These are phyloP conservation scores for Laguncularia racemosa DNA, from an alignment of 345 rosid species.

Conservation along the genomic window DNA sequence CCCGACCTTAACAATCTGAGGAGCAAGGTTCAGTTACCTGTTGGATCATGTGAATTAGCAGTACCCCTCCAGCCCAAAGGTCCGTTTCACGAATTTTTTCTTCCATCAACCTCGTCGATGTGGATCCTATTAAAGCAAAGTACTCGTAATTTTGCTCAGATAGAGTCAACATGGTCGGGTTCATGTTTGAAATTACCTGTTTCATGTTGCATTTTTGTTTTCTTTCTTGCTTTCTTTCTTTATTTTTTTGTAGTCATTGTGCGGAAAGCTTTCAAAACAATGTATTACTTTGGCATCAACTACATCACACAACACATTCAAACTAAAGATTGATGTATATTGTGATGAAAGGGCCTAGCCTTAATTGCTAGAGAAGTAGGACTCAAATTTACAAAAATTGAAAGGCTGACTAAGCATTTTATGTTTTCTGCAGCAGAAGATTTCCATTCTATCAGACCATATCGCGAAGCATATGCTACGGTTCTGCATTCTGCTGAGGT, in stretches of 20 bases:
- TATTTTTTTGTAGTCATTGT: too few species aligned
- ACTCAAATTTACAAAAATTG: too few species aligned
- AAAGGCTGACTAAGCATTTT: background rate
- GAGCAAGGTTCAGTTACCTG: constrained; percentile 11
- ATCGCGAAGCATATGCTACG: constrained; percentile 40
- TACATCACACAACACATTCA: too few species aligned
- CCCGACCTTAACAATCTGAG: constrained; percentile 5
- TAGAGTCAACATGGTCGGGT: too few species aligned
- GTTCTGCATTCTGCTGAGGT: constrained; percentile 36
- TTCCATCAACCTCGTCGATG: too few species aligned
- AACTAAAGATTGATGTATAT: too few species aligned
- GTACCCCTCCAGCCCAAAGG: constrained; percentile 8
- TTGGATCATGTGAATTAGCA: constrained; percentile 17
- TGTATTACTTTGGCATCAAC: too few species aligned
- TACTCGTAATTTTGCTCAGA: constrained; percentile 1
- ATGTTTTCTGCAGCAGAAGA: constrained; percentile 10
- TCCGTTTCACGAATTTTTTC: background rate
- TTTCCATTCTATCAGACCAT: constrained; percentile 17
- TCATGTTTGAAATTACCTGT: background rate
- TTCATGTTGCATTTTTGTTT: too few species aligned
- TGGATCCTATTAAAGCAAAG: background rate
- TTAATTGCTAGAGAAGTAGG: too few species aligned
- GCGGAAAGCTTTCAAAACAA: too few species aligned
- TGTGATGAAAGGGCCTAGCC: too few species aligned
- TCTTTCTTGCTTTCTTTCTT: too few species aligned